phyloP scores from a whole-genome alignment of 805 yeast species.

The Yarrowia yakushimensis region DNA sequence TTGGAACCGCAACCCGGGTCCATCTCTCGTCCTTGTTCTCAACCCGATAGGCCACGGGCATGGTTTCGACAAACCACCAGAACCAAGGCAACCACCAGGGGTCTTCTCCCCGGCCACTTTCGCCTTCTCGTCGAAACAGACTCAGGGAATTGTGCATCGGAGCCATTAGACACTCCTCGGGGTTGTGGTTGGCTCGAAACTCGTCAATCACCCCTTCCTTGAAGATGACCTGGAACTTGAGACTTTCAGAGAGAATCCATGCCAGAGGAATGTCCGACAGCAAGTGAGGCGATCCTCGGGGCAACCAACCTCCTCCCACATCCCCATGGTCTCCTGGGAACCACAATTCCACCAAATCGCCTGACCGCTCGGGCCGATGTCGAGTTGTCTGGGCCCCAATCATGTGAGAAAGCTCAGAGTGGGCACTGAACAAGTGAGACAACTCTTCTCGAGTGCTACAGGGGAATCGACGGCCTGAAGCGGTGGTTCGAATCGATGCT shows the following conservation, averaged over 20 bases:
- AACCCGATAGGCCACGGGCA: conserved; percentile 7
- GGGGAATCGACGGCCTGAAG: not conserved
- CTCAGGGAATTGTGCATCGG: conserved; percentile 9
- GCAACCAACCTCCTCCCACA: conserved; percentile 53
- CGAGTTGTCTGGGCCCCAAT: not conserved
- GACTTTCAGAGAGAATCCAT: conserved; percentile 17
- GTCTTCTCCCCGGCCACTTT: conserved; percentile 5
- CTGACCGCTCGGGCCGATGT: not conserved
- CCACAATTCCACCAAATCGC: conserved; percentile 52
- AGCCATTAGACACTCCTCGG: not conserved
- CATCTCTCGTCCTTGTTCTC: conserved; percentile 17
- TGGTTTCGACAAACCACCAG: conserved; percentile 15
- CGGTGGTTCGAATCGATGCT: not conserved
- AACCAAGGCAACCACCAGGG: conserved; percentile 17
- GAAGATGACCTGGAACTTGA: conserved; percentile 2
- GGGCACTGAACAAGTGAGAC: not conserved
- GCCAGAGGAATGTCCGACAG: conserved; percentile 16
- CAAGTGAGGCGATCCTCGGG: not conserved
- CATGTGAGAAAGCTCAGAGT: not conserved
- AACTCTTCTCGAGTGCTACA: not conserved
- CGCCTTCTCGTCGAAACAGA: not conserved
- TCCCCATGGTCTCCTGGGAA: conserved; percentile 68
- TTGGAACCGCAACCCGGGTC: not conserved
- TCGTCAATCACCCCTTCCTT: not conserved
- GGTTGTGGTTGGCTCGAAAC: not conserved